Base-by-base conservation (phyloP, 2,329 filamentous ascomycete species). In the Dothideomycetes sp. region DNA sequence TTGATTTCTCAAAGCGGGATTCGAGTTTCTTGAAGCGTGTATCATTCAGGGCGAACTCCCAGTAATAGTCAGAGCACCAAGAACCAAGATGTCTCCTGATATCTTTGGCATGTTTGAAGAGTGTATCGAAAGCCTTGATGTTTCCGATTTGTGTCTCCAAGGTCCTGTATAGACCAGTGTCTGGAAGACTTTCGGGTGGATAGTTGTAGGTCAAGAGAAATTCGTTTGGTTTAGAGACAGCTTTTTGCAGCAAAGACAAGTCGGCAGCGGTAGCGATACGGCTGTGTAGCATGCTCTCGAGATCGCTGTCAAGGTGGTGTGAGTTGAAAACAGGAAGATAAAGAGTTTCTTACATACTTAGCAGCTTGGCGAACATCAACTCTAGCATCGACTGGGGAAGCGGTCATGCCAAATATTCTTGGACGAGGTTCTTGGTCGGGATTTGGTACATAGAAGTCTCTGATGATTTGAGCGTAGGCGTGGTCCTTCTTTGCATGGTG, bases 401-500 rank as follows among this genome's bases (percentile, higher is more conserved):
- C 91, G 1, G 91, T 98, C 89, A 96, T 95, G 18, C 89, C 89
- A 49, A 98, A 83, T 15, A 98, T 79, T 25, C 80, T 81, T 4
- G 91, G 91, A 4, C 78, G 71, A 33, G 63, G 64, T 0, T 55
- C 51, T 0, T 58, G 47, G 1, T 68, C 62, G 1, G 58, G 50
- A 20, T 70, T 65, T 2, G 70, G 61, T 1, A 76, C 48, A 54
- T 95, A 96, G 51, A 84, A 87, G 44, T 94, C 82, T 52, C 84
- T 87, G 62, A 98, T 84, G 44, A 98, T 91, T 19, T 71, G 73
- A 44, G 89, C 85, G 55, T 94, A 98, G 0, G 85, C 74, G 53
- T 98, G 91, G 37, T 87, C 83, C 58, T 89, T 93, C 63, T 98
- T 98, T 0, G 89, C 79, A 55, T 96, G 91, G 53, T 98, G 91